A percentile compares a stretch with the other conserved stretches of the same genome.
Evolutionary conservation across 73 alveolate genomes (phyloP).

Genomic region (Paramecium sexaurelia): DNA sequence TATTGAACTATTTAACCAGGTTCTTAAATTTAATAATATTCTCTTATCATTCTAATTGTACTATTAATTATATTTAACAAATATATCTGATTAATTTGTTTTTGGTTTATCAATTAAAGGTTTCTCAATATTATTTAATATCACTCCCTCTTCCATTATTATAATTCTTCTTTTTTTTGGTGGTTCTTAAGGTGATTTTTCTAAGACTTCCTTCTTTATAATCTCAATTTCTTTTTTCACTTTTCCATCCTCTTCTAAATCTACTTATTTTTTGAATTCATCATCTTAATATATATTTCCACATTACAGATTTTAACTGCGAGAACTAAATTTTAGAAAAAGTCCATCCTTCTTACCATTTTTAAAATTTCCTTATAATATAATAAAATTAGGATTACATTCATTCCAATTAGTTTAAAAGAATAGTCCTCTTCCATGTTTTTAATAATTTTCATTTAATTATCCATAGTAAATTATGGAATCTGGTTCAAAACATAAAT

Average conservation of each 20-base stretch:
- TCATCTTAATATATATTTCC: not conserved
- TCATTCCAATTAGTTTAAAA: not conserved
- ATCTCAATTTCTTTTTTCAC: not conserved
- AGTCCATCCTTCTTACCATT: not conserved
- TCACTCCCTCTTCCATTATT: not conserved
- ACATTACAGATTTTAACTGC: not conserved
- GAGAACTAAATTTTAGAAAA: not conserved
- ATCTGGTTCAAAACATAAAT: not conserved
- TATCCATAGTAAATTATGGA: not conserved
- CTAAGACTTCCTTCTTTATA: not conserved
- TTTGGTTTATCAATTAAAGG: not conserved
- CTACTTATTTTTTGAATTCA: not conserved
- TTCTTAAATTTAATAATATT: not conserved
- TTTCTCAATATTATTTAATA: not conserved
- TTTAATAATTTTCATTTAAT: not conserved
- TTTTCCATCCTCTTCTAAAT: not conserved
- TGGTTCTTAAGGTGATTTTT: not conserved
- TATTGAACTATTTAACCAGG: not conserved
- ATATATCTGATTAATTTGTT: not conserved
- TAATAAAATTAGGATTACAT: not conserved
- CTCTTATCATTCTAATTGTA: not conserved
- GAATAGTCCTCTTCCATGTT: not conserved
- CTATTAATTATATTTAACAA: not conserved
- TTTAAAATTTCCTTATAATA: not conserved
- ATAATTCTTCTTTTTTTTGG: not conserved